Evolutionary conservation across 164 flowering plant genomes (phyloP).

Genomic region (Nelumbo lutea): DNA sequence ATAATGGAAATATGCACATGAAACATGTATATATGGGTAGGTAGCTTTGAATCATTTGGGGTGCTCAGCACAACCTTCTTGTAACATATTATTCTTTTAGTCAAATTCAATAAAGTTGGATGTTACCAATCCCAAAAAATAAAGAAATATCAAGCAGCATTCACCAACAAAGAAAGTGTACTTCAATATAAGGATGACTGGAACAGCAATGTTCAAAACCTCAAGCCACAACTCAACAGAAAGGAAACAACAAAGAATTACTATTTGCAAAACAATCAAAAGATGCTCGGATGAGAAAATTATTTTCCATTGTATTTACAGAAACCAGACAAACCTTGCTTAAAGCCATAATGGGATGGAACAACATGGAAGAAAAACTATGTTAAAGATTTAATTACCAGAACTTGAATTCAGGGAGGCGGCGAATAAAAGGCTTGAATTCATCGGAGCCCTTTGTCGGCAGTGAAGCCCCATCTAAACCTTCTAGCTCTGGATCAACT

Average conservation of each 20-base stretch:
- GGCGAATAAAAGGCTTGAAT: conserved; percentile 55
- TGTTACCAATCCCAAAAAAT: too few relatives aligned
- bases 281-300: background rate
- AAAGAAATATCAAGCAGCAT: too few relatives aligned
- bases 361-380: background rate
- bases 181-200: too few relatives aligned
- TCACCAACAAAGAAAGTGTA: too few relatives aligned
- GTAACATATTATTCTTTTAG: too few relatives aligned
- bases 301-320: background rate
- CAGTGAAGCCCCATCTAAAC: conserved; percentile 33
- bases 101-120: too few relatives aligned
- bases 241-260: background rate
- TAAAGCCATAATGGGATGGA: background rate
- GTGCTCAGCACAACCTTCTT: too few relatives aligned
- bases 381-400: conserved; percentile 25
- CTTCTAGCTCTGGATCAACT: conserved; percentile 49
- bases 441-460: conserved; percentile 57
- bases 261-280: background rate
- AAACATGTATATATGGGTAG: too few relatives aligned
- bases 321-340: too few relatives aligned
- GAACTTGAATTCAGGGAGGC: conserved; percentile 56
- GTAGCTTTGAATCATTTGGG: too few relatives aligned
- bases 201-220: background rate
- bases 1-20: too few relatives aligned
- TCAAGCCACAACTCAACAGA: background rate